Evolutionary conservation across 768 basidiomycete genomes (phyloP), one percentile per base, ranked within the genome.

Genomic region (Cantharellus cinnabarinus): DNA sequence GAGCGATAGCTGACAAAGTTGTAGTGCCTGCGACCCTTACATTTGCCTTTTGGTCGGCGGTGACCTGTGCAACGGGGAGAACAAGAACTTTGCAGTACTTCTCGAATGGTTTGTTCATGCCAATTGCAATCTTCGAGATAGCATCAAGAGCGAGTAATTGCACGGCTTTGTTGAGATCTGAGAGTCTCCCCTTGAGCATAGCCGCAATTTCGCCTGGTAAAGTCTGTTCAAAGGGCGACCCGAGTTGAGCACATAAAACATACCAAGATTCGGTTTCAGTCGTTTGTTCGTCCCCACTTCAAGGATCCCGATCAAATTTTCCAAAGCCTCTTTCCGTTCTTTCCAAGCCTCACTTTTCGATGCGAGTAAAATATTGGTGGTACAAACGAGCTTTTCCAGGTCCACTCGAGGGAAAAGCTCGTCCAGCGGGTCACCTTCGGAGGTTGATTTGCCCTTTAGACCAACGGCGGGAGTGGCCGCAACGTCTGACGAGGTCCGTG

Each of bases 281-380:
- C 95, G 81, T 66, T 94, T 94, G 69, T 98, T 98, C 50, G 79
- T 76, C 56, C 88, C 87, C 70, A 90, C 85, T 66, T 98, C 93
- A 41, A 99, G 71, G 60, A 89, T 77, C 0, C 78, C 80, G 66
- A 89, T 84, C 15, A 98, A 69, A 0, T 75, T 73, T 69, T 98
- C 95, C 60, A 98, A 74, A 2, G 88, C 91, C 66, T 97, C 94
- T 68, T 99, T 99, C 71, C 93, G 84, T 1, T 79, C 81, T 72
- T 98, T 98, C 94, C 94, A 99, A 0, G 89, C 83, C 63, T 94
- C 93, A 64, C 82, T 94, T 72, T 89, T 91, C 5, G 83, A 76
- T 65, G 90, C 89, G 2, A 81, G 75, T 14, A 95, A 70, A 53
- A 93, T 83, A 3, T 82, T 80, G 0, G 89, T 89, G 34, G 84